Base-by-base conservation (phyloP, 352 stramenopile genomes). In the Pythium grandisporangium region DNA sequence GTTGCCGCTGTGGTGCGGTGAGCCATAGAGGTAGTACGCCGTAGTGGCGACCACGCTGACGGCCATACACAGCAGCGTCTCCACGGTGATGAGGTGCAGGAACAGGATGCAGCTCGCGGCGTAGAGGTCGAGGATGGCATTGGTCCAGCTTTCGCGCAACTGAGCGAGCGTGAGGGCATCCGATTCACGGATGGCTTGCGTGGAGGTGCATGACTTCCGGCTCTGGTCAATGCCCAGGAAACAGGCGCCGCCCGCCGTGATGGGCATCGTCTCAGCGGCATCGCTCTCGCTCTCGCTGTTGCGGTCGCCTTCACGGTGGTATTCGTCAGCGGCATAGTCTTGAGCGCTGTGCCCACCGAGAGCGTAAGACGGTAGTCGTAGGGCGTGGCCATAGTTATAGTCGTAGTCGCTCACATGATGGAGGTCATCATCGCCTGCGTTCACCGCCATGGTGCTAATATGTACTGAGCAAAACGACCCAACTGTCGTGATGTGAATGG, bases 61-160 rank as follows among this genome's bases (percentile, higher is more conserved):
- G 14, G 89, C 32, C 11, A 91, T 57, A 13, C 82, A 79, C 12
- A 91, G 68, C 5, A 91, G 45, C 16, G 54, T 78, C 55, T 94
- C 81, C 30, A 92, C 89, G 17, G 69, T 85, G 32, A 82, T 52
- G 32, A 90, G 63, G 45, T 88, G 72, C 37, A 83, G 65, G 30
- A 53, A 58, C 42, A 91, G 83, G 27, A 94, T 81, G 36, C 87
- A 78, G 20, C 45, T 69, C 19, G 81, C 81, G 0, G 76, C 76
- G 58, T 90, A 87, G 23, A 90, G 48, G 44, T 94, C 81, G 27
- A 89, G 60, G 25, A 73, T 45, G 6, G 75, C 79, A 48, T 81
- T 73, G 5, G 54, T 44, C 16, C 78, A 74, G 44, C 66, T 64
- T 48, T 79, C 63, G 27, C 51, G 66, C 23, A 59, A 40, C 13